Conservation (phyloP, 2,329 filamentous ascomycete genomes). For the Aureobasidium musti region DNA sequence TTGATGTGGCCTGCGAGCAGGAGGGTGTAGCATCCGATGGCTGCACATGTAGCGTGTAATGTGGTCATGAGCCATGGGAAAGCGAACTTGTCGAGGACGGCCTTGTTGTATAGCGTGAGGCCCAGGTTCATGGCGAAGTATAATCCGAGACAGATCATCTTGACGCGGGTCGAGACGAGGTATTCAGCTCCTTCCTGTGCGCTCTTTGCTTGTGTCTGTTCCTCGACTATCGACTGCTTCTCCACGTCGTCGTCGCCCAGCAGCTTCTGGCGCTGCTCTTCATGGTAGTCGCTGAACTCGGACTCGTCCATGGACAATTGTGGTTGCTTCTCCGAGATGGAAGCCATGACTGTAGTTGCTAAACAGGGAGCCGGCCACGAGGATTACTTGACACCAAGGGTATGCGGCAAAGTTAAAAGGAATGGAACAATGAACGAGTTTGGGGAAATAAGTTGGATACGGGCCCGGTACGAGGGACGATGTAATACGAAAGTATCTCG, state of each 20-base stretch:
- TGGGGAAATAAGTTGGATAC: not conserved
- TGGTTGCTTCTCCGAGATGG: conserved; percentile 17
- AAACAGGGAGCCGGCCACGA: not conserved
- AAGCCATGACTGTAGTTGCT: conserved; percentile 17
- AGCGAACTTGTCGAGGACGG: conserved; percentile 55
- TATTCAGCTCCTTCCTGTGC: conserved; percentile 29
- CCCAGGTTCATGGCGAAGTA: conserved; percentile 56
- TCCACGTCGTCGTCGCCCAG: conserved; percentile 25
- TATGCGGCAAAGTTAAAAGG: conserved; percentile 4
- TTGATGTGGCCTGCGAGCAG: conserved; percentile 53
- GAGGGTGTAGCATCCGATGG: conserved; percentile 58
- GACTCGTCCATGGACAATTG: conserved; percentile 17
- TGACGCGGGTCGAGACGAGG: conserved; percentile 27
- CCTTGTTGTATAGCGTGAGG: conserved; percentile 62
- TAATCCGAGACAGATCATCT: conserved; percentile 29
- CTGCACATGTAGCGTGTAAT: conserved; percentile 60
- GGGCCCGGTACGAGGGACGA: not conserved
- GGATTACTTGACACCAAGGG: not conserved
- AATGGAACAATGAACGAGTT: not conserved
- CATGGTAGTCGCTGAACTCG: conserved; percentile 7
- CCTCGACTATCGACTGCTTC: conserved; percentile 11
- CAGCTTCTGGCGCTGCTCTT: conserved; percentile 17
- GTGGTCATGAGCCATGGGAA: conserved; percentile 64
- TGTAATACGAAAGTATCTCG: conserved; percentile 20
- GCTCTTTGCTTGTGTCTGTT: conserved; percentile 17